These are phyloP conservation scores for Aureobasidium sp. DNA, from an alignment of 2,329 filamentous ascomycete species.

Conservation along the genomic window DNA sequence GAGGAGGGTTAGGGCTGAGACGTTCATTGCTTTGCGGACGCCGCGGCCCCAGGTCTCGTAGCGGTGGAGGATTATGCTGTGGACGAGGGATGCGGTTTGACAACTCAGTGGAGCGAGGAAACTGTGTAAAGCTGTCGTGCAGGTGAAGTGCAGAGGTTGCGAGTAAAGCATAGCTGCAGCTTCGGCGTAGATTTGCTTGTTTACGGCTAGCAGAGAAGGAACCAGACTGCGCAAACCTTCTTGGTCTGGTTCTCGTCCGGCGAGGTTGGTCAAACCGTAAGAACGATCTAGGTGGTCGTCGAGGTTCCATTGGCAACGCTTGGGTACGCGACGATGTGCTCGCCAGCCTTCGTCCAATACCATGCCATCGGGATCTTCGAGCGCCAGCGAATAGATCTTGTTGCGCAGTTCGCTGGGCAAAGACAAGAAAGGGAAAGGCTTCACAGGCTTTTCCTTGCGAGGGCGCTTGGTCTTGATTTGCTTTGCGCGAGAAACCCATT, in stretches of 20 bases:
- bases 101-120: not conserved
- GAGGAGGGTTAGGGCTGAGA: not conserved
- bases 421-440: not conserved
- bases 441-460: not conserved
- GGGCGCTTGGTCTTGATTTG: not conserved
- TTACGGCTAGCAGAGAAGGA: not conserved
- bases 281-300: not conserved
- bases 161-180: not conserved
- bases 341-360: not conserved
- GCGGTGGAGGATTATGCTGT: not conserved
- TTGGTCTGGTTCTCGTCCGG: too few species aligned
- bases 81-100: not conserved
- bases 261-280: not conserved
- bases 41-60: not conserved
- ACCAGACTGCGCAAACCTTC: not conserved
- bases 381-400: constrained; percentile 12
- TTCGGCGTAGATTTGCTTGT: constrained; percentile 5
- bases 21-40: constrained; percentile 4
- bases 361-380: not conserved
- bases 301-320: not conserved
- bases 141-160: constrained; percentile 2
- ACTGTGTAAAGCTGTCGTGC: not conserved
- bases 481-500: not conserved
- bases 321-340: not conserved
- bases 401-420: constrained; percentile 14